Evolutionary conservation across 345 rosid genomes (phyloP).

Genomic region (Erodium maritimum): DNA sequence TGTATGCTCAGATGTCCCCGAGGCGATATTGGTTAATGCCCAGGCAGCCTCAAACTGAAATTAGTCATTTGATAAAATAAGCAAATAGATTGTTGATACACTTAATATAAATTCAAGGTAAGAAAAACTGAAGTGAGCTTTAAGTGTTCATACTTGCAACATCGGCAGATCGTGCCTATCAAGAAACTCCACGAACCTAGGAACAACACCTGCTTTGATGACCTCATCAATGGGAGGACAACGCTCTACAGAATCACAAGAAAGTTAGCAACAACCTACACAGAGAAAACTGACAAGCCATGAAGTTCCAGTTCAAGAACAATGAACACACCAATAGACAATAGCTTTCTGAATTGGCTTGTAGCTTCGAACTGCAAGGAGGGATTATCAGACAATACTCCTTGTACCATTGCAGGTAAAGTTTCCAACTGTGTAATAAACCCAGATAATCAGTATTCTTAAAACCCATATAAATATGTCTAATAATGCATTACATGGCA

Average conservation of each 20-base stretch:
- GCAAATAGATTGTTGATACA: too few relatives aligned
- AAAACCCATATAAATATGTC: too few relatives aligned
- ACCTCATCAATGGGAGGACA: conserved; percentile 89
- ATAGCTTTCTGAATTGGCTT: conserved; percentile 62
- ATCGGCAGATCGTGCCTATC: conserved; percentile 64
- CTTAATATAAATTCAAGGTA: too few relatives aligned
- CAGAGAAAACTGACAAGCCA: background rate
- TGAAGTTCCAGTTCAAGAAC: background rate
- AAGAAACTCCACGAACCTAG: conserved; percentile 73
- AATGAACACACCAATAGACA: conserved; percentile 47
- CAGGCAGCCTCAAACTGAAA: conserved; percentile 72
- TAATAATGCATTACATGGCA: too few relatives aligned
- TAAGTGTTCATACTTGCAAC: conserved; percentile 61
- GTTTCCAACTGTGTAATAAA: conserved; percentile 49
- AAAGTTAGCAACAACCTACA: too few relatives aligned
- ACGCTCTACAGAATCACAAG: conserved; percentile 31
- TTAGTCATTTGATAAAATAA: too few relatives aligned
- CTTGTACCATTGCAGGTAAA: conserved; percentile 65
- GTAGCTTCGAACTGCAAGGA: conserved; percentile 60
- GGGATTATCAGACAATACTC: conserved; percentile 59
- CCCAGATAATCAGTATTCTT: too few relatives aligned
- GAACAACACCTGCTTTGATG: conserved; percentile 66
- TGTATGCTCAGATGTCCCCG: conserved; percentile 59
- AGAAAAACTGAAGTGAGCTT: too few relatives aligned
- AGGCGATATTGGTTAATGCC: too few relatives aligned